Conservation (phyloP, 176 grass and related monocot genomes). For the Themeda triandra region DNA sequence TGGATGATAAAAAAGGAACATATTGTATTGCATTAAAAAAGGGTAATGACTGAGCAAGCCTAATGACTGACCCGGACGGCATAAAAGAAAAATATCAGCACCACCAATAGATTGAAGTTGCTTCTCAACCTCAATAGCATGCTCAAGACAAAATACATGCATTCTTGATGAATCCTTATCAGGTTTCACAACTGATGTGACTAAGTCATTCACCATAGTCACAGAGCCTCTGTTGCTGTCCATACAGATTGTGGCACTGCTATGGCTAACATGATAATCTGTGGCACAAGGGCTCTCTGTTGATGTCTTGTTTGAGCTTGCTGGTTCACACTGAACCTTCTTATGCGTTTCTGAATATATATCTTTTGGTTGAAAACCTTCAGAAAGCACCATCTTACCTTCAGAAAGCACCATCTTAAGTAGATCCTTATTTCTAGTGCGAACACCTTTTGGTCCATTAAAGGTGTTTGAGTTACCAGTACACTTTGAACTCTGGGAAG, state of each 20-base stretch:
- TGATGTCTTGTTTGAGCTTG: constrained; percentile 32
- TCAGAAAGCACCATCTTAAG: constrained; percentile 55
- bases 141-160: constrained; percentile 98
- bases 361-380: constrained; percentile 46
- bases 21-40: constrained; percentile 12
- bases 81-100: constrained; percentile 70
- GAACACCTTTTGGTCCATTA: constrained; percentile 34
- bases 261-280: constrained; percentile 35
- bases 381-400: constrained; percentile 50
- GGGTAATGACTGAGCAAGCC: neutral
- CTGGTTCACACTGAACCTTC: constrained; percentile 42
- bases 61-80: constrained; percentile 73
- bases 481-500: constrained; percentile 34
- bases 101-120: constrained; percentile 76
- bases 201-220: constrained; percentile 19
- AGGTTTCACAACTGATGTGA: constrained; percentile 33
- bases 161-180: constrained; percentile 95
- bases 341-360: constrained; percentile 33
- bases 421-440: constrained; percentile 49
- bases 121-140: constrained; percentile 85
- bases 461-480: constrained; percentile 27
- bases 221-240: constrained; percentile 22
- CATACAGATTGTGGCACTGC: constrained; percentile 9
- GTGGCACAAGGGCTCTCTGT: constrained; percentile 8
- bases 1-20: neutral